These are phyloP conservation scores for Serendipita indica DNA, from an alignment of 768 basidiomycete species.

Conservation along the genomic window DNA sequence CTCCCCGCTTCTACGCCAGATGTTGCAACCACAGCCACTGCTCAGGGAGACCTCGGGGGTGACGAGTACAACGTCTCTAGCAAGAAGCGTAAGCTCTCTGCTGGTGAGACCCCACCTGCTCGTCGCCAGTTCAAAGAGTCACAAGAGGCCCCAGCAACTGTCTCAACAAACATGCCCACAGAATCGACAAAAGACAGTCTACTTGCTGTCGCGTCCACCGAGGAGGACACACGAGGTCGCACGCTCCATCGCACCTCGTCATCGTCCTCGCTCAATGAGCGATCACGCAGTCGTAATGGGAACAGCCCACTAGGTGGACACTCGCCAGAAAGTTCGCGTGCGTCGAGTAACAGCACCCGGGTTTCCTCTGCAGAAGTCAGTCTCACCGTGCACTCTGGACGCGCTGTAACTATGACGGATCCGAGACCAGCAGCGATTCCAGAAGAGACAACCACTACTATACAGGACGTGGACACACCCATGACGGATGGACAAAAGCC, in stretches of 20 bases:
- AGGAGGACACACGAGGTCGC: not conserved
- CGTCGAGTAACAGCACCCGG: conserved; percentile 1
- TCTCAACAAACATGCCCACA: not conserved
- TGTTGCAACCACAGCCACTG: not conserved
- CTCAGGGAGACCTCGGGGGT: not conserved
- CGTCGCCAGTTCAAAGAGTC: not conserved
- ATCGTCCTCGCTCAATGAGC: not conserved
- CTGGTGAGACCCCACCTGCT: not conserved
- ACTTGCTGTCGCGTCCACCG: not conserved
- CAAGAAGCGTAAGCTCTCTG: conserved; percentile 6
- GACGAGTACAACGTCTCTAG: not conserved
- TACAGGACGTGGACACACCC: not conserved
- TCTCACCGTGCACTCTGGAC: not conserved
- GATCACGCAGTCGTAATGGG: conserved; percentile 4
- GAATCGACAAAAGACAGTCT: not conserved
- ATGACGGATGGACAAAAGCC: not conserved
- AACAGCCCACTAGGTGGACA: not conserved
- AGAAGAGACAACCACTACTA: not conserved
- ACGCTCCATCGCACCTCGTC: not conserved
- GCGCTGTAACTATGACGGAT: not conserved
- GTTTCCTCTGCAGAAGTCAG: not conserved
- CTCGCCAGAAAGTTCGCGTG: conserved; percentile 3
- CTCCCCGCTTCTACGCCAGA: not conserved
- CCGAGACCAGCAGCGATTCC: not conserved
- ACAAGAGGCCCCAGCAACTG: not conserved